Conservation (phyloP, 2,329 filamentous ascomycete genomes). For the Fusarium setosum region DNA sequence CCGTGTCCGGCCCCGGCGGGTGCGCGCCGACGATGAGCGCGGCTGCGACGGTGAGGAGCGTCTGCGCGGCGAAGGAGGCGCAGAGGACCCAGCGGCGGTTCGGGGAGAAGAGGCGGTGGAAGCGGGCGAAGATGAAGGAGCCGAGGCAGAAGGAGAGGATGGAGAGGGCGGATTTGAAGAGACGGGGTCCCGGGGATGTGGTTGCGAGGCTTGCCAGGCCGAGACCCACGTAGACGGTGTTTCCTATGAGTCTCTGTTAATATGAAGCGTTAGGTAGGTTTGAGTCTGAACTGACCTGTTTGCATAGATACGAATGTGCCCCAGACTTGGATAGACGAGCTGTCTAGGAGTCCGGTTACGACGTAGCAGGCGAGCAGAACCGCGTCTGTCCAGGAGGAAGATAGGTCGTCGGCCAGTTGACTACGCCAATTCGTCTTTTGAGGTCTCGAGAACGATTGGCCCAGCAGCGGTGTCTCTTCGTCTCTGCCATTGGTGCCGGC, state of each 20-base stretch:
- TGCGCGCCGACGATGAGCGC: conserved; percentile 64
- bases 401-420: conserved; percentile 26
- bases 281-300: conserved; percentile 66
- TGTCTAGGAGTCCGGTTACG: conserved; percentile 82
- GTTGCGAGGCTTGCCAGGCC: conserved; percentile 54
- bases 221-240: conserved; percentile 83
- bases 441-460: background rate
- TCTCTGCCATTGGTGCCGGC: conserved; percentile 4
- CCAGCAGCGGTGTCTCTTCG: conserved; percentile 36
- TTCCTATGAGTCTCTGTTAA: conserved; percentile 57
- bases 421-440: conserved; percentile 2
- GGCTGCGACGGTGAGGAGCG: conserved; percentile 60
- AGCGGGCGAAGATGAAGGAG: conserved; percentile 75
- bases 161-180: conserved; percentile 64
- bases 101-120: conserved; percentile 70
- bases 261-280: background rate
- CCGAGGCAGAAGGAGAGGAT: conserved; percentile 78
- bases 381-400: conserved; percentile 71
- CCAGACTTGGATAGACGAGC: conserved; percentile 80
- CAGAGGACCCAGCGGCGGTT: conserved; percentile 74
- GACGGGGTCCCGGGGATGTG: conserved; percentile 64
- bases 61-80: conserved; percentile 66
- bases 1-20: conserved; percentile 50
- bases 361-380: conserved; percentile 78
- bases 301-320: conserved; percentile 88